These are phyloP conservation scores for Oryza coarctata DNA, from an alignment of 176 grass and related monocot species.

Conservation along the genomic window DNA sequence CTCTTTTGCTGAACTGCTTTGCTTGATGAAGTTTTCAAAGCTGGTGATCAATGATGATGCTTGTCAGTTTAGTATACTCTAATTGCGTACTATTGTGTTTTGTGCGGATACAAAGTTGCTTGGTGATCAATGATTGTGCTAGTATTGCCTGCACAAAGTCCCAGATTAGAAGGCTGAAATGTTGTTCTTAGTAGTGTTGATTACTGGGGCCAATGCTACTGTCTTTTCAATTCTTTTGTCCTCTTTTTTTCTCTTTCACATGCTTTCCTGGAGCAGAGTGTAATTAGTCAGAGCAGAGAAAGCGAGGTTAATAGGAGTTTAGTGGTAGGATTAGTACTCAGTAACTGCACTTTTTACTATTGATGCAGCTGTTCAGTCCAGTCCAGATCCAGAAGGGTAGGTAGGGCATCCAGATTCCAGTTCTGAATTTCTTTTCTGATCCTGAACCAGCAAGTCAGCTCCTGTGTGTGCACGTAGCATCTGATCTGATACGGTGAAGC, in stretches of 20 bases:
- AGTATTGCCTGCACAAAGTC: conserved; percentile 2
- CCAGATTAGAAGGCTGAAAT: neutral
- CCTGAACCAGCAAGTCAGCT: neutral
- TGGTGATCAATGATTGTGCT: neutral
- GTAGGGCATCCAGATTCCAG: neutral
- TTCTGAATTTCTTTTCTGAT: neutral
- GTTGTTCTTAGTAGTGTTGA: neutral
- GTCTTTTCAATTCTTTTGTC: neutral
- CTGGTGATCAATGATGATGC: neutral
- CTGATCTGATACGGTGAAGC: neutral
- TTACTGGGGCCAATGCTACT: neutral
- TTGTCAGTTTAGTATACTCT: neutral
- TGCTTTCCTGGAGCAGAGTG: neutral
- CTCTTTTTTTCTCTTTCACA: neutral
- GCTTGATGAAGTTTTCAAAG: neutral
- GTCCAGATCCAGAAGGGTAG: neutral
- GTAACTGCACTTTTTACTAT: neutral
- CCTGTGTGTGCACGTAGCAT: neutral
- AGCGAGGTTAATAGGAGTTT: neutral
- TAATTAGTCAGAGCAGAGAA: neutral
- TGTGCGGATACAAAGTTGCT: neutral
- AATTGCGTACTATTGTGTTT: neutral
- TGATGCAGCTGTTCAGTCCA: neutral
- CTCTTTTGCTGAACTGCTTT: neutral
- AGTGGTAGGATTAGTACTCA: neutral